Evolutionary conservation across 2,329 filamentous ascomycete genomes (phyloP), one percentile per base, ranked within the genome.

Genomic region (Botrytis byssoidea): DNA sequence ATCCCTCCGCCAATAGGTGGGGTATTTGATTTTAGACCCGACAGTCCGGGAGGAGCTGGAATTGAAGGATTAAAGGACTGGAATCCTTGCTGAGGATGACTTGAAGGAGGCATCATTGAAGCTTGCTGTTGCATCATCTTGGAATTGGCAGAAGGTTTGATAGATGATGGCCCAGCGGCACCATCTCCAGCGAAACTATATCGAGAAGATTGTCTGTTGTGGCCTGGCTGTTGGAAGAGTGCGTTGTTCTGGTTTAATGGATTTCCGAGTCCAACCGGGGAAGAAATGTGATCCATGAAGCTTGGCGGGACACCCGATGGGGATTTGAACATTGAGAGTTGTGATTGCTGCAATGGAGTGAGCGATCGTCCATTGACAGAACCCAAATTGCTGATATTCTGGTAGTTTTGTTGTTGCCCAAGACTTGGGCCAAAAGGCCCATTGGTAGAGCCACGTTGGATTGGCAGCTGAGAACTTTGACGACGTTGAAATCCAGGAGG

Each of bases 21-120:
- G 29, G 95, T 98, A 60, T 94, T 94, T 35, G 95, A 97, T 84
- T 99, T 99, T 42, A 99, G 86, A 16, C 96, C 96, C 0, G 96
- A 97, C 12, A 69, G 40, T 57, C 66, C 66, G 74, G 96, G 96
- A 42, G 97, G 96, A 5, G 95, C 95, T 79, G 97, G 94, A 80
- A 98, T 94, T 16, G 93, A 93, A 71, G 90, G 91, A 66, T 91
- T 89, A 82, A 96, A 98, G 81, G 94, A 96, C 76, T 93, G 92
- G 76, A 87, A 89, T 77, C 87, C 83, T 82, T 89, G 82, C 78
- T 90, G 88, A 59, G 85, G 84, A 69, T 79, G 78, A 60, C 40
- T 76, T 42, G 73, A 74, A 77, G 90, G 89, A 66, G 91, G 92
- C 91, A 95, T 93, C 91, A 95, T 96, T 20, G 92, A 92, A n/a